Conservation (phyloP, 106 monocot species). For the Agapanthus africanus region DNA sequence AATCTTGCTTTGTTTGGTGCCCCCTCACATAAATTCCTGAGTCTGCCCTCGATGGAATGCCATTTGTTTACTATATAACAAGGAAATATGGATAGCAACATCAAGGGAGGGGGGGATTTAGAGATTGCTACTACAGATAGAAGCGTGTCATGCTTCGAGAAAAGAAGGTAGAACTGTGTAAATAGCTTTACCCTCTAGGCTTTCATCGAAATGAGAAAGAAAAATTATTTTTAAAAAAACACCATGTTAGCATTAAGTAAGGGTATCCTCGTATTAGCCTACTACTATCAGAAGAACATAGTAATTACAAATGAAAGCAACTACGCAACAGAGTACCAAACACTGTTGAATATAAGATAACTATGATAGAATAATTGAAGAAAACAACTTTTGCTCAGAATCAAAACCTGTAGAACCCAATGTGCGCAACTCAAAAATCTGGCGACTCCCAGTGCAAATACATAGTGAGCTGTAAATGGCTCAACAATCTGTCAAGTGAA, state of each 20-base stretch:
- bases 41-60: too few species aligned
- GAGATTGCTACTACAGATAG: background rate
- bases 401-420: constrained; percentile 75
- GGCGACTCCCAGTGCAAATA: constrained; percentile 66
- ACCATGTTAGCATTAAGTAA: background rate
- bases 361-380: background rate
- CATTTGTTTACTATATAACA: background rate
- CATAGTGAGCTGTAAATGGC: constrained; percentile 73
- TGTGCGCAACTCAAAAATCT: constrained; percentile 74
- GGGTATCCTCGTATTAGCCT: background rate
- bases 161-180: background rate
- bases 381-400: background rate
- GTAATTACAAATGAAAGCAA: background rate
- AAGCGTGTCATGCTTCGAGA: background rate
- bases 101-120: background rate
- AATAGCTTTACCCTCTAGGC: background rate
- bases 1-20: too few species aligned
- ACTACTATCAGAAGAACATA: background rate
- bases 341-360: background rate
- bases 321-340: too few species aligned
- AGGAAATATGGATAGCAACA: background rate
- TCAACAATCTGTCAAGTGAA: constrained; percentile 69
- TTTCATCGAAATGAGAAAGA: background rate
- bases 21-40: too few species aligned
- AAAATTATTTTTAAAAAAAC: background rate